Base-by-base conservation (phyloP, 1,139 yeast species). In the Hyphopichia buzzinii region DNA sequence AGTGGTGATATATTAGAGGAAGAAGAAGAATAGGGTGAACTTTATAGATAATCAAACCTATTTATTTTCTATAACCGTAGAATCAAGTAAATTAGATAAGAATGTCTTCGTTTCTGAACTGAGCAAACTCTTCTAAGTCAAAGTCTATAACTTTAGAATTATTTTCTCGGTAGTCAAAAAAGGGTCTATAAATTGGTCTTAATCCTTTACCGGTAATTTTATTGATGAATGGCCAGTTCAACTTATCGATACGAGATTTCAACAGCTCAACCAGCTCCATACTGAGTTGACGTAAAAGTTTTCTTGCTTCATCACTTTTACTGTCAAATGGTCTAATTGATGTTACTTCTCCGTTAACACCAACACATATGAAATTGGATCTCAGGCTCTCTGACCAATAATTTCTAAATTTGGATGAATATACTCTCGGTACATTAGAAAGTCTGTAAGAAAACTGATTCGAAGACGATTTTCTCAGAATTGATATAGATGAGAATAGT, bases 281-380 rank as follows among this genome's bases (percentile, higher is more conserved):
- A n/a, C 32, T 40, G 34, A 49, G 29, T 4, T 33, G 30, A 3
- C 31, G 24, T 7, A 38, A 36, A 12, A 62, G 34, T 0, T 41
- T 38, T 1, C 30, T 30, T 27, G 47, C 36, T 31, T 49, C 60
- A 3, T 35, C 35, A 11, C 43, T 45, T 17, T 46, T 37, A 1
- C 43, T 35, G 1, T 36, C 16, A 3, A 54, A 40, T 3, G 51
- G 43, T 27, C 64, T 46, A 6, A 67, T 38, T 5, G 50, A 37
- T 4, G 63, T 56, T 4, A 77, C 47, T 37, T 77, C 80, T 1
- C 84, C 84, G 46, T 68, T 71, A 4, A 77, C 62, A 0, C 80
- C 71, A 13, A 64, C 74, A 36, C 69, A 57, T 2, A 78, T 43
- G 3, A 75, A 45, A n/a, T 29, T 8, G 25, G 21, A 4, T 4